Evolutionary conservation across 768 basidiomycete genomes (phyloP).

Genomic region (Piloderma croceum): DNA sequence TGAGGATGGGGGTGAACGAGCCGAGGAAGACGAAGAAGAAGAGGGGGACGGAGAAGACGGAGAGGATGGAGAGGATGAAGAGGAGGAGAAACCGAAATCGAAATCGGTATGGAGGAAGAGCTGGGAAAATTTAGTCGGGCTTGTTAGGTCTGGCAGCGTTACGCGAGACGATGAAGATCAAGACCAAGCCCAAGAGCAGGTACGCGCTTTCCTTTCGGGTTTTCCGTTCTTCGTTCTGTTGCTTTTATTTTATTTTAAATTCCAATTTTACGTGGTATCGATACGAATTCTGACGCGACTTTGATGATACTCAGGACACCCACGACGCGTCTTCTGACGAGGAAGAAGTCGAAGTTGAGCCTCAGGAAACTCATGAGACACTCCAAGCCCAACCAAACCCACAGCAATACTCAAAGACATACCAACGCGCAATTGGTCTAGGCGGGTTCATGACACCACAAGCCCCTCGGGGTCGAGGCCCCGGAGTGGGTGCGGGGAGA

Average conservation of each 20-base stretch:
- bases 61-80: conserved; percentile 19
- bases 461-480: conserved; percentile 16
- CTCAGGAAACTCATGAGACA: too few species aligned
- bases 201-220: conserved; percentile 11
- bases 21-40: conserved; percentile 16
- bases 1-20: conserved; percentile 17
- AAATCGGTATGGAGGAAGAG: conserved; percentile 28
- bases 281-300: too few species aligned
- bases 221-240: background rate
- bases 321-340: too few species aligned
- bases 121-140: conserved; percentile 26
- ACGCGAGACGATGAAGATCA: conserved; percentile 18
- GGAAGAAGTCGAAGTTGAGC: too few species aligned
- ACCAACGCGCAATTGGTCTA: too few species aligned
- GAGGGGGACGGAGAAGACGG: conserved; percentile 21
- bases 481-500: conserved; percentile 14
- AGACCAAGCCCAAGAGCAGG: conserved; percentile 19
- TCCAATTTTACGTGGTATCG: too few species aligned
- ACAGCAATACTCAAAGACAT: conserved; percentile 3
- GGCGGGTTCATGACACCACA: conserved; percentile 59
- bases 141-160: conserved; percentile 24
- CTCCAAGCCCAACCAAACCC: background rate
- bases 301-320: too few species aligned
- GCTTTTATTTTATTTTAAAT: conserved; percentile 2
- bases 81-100: background rate